Evolutionary conservation across 805 yeast genomes (phyloP).

Genomic region (Ogataea ramenticola): DNA sequence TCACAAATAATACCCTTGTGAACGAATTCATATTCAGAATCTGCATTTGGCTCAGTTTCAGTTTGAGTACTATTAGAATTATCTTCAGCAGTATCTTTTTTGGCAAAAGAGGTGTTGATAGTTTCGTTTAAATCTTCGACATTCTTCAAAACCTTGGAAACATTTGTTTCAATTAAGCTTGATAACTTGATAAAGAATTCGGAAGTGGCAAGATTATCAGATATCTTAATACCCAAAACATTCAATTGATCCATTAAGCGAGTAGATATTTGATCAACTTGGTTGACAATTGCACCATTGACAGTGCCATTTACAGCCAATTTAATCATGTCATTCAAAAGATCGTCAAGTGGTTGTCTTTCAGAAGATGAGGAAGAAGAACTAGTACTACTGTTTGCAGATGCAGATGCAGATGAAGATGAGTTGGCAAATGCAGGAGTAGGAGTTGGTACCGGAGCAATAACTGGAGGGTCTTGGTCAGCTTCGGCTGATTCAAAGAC

Average conservation of each 20-base stretch:
- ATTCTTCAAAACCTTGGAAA: constrained; percentile 11
- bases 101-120: constrained; percentile 3
- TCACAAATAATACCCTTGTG: constrained; percentile 23
- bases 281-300: not conserved
- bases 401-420: not conserved
- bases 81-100: constrained; percentile 6
- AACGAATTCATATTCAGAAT: constrained; percentile 3
- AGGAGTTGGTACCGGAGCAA: not conserved
- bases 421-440: not conserved
- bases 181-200: constrained; percentile 14
- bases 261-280: not conserved
- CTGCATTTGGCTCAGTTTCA: not conserved
- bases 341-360: not conserved
- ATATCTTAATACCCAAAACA: constrained; percentile 10
- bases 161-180: constrained; percentile 12
- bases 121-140: constrained; percentile 20
- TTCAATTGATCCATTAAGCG: constrained; percentile 6
- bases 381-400: not conserved
- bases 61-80: not conserved
- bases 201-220: constrained; percentile 14
- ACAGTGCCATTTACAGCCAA: not conserved
- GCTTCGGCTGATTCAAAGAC: too few species aligned
- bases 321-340: not conserved
- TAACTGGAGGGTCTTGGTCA: not conserved
- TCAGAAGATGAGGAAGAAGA: not conserved